Percentiles rank a stretch among this genome's conserved stretches.
phyloP scores from a whole-genome alignment of 495 filamentous ascomycete species.

The Tuber aestivum region DNA sequence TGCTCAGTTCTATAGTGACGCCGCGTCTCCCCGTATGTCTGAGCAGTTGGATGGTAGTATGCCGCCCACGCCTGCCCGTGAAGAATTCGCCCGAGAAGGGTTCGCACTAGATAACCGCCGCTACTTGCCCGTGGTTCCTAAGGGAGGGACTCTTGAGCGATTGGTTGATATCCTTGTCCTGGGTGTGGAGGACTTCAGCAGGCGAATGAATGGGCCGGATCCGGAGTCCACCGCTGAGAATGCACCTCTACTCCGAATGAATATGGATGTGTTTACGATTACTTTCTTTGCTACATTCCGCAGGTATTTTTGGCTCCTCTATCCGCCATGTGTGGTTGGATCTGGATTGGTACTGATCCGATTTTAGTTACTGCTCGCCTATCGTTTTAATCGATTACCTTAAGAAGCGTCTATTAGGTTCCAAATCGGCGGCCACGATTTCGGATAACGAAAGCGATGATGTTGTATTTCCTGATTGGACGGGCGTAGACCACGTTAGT shows the following conservation, averaged over 20 bases:
- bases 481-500: constrained; percentile 39
- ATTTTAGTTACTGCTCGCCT: constrained; percentile 41
- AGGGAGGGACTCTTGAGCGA: constrained; percentile 44
- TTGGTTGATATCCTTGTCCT: constrained; percentile 44
- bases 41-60: constrained; percentile 29
- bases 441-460: constrained; percentile 42
- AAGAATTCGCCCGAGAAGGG: constrained; percentile 29
- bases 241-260: constrained; percentile 38
- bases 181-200: constrained; percentile 44
- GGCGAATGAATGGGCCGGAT: constrained; percentile 41
- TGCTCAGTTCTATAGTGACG: constrained; percentile 32
- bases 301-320: constrained; percentile 30
- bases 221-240: constrained; percentile 20
- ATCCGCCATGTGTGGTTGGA: background rate
- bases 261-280: constrained; percentile 44
- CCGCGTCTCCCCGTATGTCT: constrained; percentile 35
- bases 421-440: constrained; percentile 42
- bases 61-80: constrained; percentile 28
- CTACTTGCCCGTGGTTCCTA: constrained; percentile 39
- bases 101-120: constrained; percentile 26
- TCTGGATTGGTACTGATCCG: constrained; percentile 12
- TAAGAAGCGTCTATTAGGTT: constrained; percentile 43
- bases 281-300: constrained; percentile 44
- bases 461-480: constrained; percentile 44
- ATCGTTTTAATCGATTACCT: constrained; percentile 43